Evolutionary conservation across 2,329 filamentous ascomycete species (phyloP).

Genomic region (Alternaria infectoria): DNA sequence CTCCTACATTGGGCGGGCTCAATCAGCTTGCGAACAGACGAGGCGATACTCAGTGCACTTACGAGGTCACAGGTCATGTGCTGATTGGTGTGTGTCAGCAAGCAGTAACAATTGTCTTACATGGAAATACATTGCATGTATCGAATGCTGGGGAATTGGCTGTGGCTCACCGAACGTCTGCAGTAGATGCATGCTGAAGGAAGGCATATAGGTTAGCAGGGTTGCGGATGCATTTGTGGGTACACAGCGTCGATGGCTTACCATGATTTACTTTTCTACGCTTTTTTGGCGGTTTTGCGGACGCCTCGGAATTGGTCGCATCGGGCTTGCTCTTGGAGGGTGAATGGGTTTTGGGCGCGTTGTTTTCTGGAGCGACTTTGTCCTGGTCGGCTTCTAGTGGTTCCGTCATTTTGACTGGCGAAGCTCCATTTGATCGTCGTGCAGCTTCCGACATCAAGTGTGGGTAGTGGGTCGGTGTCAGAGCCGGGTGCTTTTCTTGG

Average conservation of each 20-base stretch:
- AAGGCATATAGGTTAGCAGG: constrained; percentile 36
- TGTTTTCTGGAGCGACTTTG: constrained; percentile 33
- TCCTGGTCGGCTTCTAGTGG: constrained; percentile 37
- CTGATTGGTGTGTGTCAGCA: constrained; percentile 47
- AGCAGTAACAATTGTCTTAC: constrained; percentile 22
- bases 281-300: constrained; percentile 53
- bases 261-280: constrained; percentile 62
- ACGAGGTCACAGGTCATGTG: constrained; percentile 63
- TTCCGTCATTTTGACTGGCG: constrained; percentile 42
- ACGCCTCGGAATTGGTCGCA: constrained; percentile 37
- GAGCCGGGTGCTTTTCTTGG: constrained; percentile 36
- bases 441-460: constrained; percentile 49
- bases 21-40: constrained; percentile 42
- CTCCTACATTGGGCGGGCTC: constrained; percentile 65
- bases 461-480: constrained; percentile 36
- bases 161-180: constrained; percentile 57
- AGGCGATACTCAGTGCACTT: constrained; percentile 28
- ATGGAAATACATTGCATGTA: constrained; percentile 27
- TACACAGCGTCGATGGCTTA: constrained; percentile 38
- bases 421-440: constrained; percentile 46
- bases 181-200: constrained; percentile 59
- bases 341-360: constrained; percentile 35
- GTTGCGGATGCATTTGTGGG: constrained; percentile 24
- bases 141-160: constrained; percentile 28
- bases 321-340: constrained; percentile 38